phyloP scores from a whole-genome alignment of 768 basidiomycete species.

The Boletales sp. region DNA sequence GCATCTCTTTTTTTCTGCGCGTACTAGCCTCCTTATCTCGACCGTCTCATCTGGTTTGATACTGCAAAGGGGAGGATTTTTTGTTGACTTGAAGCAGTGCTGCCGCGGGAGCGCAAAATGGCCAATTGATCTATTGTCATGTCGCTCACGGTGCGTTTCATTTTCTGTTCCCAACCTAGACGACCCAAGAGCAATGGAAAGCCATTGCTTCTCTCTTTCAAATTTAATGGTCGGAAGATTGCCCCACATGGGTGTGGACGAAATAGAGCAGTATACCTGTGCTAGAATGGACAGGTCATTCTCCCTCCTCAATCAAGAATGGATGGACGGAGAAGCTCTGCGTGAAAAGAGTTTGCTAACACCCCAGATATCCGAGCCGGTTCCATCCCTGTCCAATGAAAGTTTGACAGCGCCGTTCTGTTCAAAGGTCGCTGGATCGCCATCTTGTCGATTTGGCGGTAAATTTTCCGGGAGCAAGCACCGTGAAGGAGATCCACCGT shows the following conservation, averaged over 20 bases:
- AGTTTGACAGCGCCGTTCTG: constrained; percentile 5
- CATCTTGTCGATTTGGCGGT: constrained; percentile 1
- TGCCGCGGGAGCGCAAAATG: neutral
- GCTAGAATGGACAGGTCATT: neutral
- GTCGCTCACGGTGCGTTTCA: neutral
- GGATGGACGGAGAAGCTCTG: neutral
- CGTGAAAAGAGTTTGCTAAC: neutral
- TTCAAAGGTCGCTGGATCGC: neutral
- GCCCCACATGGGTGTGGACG: neutral
- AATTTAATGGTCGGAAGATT: neutral
- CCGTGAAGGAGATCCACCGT: neutral
- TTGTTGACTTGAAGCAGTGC: too few relatives aligned
- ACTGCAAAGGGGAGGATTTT: too few relatives aligned
- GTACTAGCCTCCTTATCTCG: neutral
- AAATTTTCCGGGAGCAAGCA: neutral
- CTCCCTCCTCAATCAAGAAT: neutral
- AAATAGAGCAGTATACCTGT: too few relatives aligned
- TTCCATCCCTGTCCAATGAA: constrained; percentile 10
- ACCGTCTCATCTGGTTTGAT: too few relatives aligned
- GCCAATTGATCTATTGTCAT: neutral
- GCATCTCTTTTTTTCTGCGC: too few relatives aligned
- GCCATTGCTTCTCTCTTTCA: neutral
- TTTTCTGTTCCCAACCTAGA: neutral
- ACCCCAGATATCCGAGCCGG: neutral
- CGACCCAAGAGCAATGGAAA: too few relatives aligned